Conservation (phyloP, 257 asterid species). For the Gynochthodes officinalis region DNA sequence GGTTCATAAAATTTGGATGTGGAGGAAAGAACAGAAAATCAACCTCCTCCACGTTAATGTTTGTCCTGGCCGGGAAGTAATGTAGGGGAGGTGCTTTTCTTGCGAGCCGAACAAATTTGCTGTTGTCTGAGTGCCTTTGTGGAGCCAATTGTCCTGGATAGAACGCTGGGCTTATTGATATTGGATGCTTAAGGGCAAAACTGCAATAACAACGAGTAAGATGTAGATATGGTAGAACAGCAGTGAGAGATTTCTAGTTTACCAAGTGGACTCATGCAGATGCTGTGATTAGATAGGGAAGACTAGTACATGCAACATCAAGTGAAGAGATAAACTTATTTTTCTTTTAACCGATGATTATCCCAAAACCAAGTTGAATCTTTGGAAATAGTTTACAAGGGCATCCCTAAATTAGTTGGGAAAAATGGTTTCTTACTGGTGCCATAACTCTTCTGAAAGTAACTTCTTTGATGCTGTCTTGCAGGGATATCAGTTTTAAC, state of each 20-base stretch:
- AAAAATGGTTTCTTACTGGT: background rate
- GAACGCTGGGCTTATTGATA: background rate
- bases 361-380: background rate
- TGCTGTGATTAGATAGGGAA: background rate
- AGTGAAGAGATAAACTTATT: background rate
- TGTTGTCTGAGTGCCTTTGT: no score
- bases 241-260: background rate
- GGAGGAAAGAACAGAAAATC: background rate
- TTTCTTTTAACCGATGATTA: background rate
- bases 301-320: background rate
- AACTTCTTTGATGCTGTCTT: background rate
- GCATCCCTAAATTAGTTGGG: background rate
- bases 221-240: no score
- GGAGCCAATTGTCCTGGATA: background rate
- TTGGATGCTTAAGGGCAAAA: background rate
- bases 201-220: background rate
- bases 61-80: background rate
- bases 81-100: background rate
- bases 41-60: background rate
- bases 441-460: background rate
- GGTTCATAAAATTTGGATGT: background rate
- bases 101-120: background rate
- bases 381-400: background rate
- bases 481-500: conserved; percentile 80
- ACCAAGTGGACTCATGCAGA: background rate